Evolutionary conservation across 257 asterid genomes (phyloP).

Genomic region (Penstemon newberryi): DNA sequence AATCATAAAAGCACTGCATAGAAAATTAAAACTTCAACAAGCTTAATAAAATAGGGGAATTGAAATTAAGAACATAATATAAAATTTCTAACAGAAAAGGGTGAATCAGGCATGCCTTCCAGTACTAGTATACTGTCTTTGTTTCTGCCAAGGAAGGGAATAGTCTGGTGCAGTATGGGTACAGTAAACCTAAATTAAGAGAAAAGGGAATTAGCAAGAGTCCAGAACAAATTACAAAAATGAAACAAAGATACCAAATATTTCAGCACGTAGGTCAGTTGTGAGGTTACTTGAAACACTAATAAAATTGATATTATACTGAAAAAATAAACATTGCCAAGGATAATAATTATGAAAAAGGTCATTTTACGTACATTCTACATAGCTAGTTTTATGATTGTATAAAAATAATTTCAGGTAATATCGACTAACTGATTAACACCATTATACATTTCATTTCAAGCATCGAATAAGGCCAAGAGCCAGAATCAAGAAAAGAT

Average conservation of each 20-base stretch:
- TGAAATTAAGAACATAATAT: constrained; percentile 2
- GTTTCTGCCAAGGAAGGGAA: constrained; percentile 99
- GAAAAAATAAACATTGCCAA: constrained; percentile 1
- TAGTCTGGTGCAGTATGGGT: constrained; percentile 93
- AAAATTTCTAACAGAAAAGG: constrained; percentile 1
- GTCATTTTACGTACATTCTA: neutral
- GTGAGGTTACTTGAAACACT: neutral
- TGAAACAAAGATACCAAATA: neutral
- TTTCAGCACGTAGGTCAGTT: constrained; percentile 6
- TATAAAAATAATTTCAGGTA: constrained; percentile 4
- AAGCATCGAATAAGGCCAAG: neutral
- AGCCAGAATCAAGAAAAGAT: constrained; percentile 11
- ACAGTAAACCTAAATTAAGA: constrained; percentile 70
- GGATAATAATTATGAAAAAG: neutral
- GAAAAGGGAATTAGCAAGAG: constrained; percentile 13
- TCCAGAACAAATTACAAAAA: constrained; percentile 1
- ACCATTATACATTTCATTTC: neutral
- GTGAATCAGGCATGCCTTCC: constrained; percentile 70
- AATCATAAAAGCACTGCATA: constrained; percentile 86
- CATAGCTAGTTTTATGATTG: neutral
- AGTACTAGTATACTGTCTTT: constrained; percentile 84
- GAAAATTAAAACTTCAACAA: constrained; percentile 25
- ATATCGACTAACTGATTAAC: neutral
- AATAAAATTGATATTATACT: neutral
- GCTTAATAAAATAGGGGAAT: constrained; percentile 6